Evolutionary conservation across 2,329 filamentous ascomycete genomes (phyloP).

Genomic region (Alternaria sp.): DNA sequence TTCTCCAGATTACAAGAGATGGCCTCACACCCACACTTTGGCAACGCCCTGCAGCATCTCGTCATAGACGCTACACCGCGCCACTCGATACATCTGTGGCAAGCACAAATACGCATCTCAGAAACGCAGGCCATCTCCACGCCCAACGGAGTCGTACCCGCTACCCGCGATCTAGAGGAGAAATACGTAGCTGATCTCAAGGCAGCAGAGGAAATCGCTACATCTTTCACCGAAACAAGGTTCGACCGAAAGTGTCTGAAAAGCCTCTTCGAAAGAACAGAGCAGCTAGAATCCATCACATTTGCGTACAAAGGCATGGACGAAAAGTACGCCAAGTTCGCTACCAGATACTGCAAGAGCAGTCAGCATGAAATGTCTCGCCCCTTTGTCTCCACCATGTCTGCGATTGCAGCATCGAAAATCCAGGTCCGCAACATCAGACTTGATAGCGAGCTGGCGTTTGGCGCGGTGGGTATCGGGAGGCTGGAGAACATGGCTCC

Average conservation of each 20-base stretch:
- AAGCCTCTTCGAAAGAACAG: slow-evolving; percentile 26
- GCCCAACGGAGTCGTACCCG: not conserved
- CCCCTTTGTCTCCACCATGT: slow-evolving; percentile 39
- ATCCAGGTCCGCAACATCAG: slow-evolving; percentile 22
- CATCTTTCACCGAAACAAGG: slow-evolving; percentile 41
- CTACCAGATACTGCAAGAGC: slow-evolving; percentile 29
- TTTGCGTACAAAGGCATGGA: slow-evolving; percentile 31
- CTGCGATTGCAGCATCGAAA: slow-evolving; percentile 27
- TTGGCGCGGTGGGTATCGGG: slow-evolving; percentile 35
- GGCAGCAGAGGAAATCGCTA: slow-evolving; percentile 19
- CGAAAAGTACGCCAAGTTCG: slow-evolving; percentile 24
- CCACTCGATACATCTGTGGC: slow-evolving; percentile 36
- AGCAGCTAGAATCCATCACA: slow-evolving; percentile 12
- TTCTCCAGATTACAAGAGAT: slow-evolving; percentile 29
- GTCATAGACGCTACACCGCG: slow-evolving; percentile 41
- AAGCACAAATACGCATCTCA: slow-evolving; percentile 21
- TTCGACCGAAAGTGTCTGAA: slow-evolving; percentile 33
- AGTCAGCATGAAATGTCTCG: slow-evolving; percentile 42
- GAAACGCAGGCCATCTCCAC: slow-evolving; percentile 17
- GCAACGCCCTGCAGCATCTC: slow-evolving; percentile 28
- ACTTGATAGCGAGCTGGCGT: slow-evolving; percentile 1
- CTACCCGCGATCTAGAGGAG: slow-evolving; percentile 10
- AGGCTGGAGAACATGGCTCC: slow-evolving; percentile 32
- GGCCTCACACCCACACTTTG: slow-evolving; percentile 27
- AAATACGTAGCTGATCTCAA: slow-evolving; percentile 13